phyloP scores from a whole-genome alignment of 192 early-diverging fungal genomes.

The Entomortierella parvispora region DNA sequence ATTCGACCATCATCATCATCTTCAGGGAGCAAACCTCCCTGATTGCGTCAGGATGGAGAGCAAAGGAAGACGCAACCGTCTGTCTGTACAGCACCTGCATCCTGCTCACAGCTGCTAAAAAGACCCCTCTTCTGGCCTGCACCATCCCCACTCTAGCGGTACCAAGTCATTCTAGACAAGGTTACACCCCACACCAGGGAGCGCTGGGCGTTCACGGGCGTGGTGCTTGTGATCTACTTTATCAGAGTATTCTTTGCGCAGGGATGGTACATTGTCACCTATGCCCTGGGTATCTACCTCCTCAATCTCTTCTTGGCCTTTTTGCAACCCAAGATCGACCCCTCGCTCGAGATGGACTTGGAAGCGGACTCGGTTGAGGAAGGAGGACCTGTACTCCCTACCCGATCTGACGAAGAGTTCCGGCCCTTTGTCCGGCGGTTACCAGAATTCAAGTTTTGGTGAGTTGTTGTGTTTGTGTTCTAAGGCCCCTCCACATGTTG shows the following conservation, averaged over 20 bases:
- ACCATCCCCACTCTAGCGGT: slow-evolving; percentile 59
- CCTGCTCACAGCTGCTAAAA: too few relatives aligned
- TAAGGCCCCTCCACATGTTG: too few relatives aligned
- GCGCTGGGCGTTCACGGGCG: slow-evolving; percentile 80
- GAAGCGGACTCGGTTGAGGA: slow-evolving; percentile 74
- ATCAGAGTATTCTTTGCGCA: slow-evolving; percentile 82
- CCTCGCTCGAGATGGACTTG: slow-evolving; percentile 80
- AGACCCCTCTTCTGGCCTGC: not conserved
- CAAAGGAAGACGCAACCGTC: too few relatives aligned
- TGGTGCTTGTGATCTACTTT: slow-evolving; percentile 75
- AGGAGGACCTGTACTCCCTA: slow-evolving; percentile 78
- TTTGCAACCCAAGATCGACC: slow-evolving; percentile 96
- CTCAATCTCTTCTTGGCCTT: slow-evolving; percentile 97
- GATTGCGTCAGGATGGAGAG: too few relatives aligned
- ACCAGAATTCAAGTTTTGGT: slow-evolving; percentile 99
- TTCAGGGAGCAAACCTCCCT: too few relatives aligned
- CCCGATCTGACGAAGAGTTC: slow-evolving; percentile 94
- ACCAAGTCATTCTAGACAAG: slow-evolving; percentile 85
- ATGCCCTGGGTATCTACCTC: slow-evolving; percentile 93
- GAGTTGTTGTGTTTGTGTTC: slow-evolving; percentile 16
- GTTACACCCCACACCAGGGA: slow-evolving; percentile 80
- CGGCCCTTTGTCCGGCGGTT: slow-evolving; percentile 96
- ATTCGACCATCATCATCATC: too few relatives aligned
- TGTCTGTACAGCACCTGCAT: too few relatives aligned
- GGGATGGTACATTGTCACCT: slow-evolving; percentile 97